phyloP scores from a whole-genome alignment of 2,329 filamentous ascomycete genomes.

The Nannizziopsis arthrosporioides region DNA sequence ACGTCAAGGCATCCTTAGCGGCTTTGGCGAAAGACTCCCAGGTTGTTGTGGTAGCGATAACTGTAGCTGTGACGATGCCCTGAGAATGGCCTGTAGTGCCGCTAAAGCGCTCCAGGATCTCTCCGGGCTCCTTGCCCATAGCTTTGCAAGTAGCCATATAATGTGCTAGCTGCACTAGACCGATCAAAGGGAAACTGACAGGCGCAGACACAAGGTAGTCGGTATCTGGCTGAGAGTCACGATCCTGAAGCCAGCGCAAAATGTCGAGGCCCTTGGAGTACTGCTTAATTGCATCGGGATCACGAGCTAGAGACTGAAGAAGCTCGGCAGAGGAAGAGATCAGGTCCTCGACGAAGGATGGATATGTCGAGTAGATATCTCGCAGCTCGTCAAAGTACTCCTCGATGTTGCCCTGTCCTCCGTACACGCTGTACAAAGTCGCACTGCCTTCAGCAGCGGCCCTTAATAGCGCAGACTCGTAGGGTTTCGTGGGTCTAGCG shows the following conservation, averaged over 20 bases:
- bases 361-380: conserved; percentile 82
- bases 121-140: conserved; percentile 76
- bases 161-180: conserved; percentile 88
- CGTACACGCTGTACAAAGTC: conserved; percentile 85
- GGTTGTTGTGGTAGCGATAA: conserved; percentile 76
- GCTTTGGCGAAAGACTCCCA: conserved; percentile 87
- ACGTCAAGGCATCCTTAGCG: conserved; percentile 67
- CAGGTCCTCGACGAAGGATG: conserved; percentile 77
- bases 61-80: conserved; percentile 84
- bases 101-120: conserved; percentile 69
- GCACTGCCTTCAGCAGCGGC: conserved; percentile 75
- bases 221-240: conserved; percentile 79
- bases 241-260: conserved; percentile 81
- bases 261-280: conserved; percentile 96
- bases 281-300: conserved; percentile 82
- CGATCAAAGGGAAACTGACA: conserved; percentile 91
- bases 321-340: conserved; percentile 71
- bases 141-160: conserved; percentile 91
- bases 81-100: conserved; percentile 95
- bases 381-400: conserved; percentile 98
- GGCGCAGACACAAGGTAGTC: conserved; percentile 92
- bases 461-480: conserved; percentile 85
- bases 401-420: conserved; percentile 96
- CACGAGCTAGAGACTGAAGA: conserved; percentile 70
- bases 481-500: conserved; percentile 75